phyloP scores from a whole-genome alignment of 805 yeast species.

The Candida sonorensis region DNA sequence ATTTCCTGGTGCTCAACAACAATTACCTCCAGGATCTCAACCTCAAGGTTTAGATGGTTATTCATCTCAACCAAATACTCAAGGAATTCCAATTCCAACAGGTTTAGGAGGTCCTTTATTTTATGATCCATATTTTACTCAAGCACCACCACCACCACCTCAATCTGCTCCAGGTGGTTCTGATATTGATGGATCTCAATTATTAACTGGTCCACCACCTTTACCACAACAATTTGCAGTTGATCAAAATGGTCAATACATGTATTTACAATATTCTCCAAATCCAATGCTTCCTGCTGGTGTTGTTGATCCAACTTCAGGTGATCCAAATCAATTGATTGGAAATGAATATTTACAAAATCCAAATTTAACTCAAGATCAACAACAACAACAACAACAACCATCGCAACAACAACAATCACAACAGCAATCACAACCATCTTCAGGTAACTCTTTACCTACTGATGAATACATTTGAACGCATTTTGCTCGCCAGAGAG shows the following conservation, averaged over 20 bases:
- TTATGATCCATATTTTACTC: conserved; percentile 27
- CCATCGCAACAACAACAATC: too few species aligned
- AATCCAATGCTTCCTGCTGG: conserved; percentile 10
- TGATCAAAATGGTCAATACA: conserved; percentile 24
- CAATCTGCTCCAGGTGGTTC: conserved; percentile 8
- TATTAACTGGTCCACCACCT: conserved; percentile 6
- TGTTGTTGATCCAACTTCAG: conserved; percentile 1
- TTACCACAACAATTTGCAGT: conserved; percentile 18
- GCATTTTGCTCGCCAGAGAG: too few species aligned
- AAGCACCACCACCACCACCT: conserved; percentile 13
- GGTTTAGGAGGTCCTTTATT: conserved; percentile 26
- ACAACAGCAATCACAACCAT: too few species aligned
- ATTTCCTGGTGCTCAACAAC: conserved; percentile 14
- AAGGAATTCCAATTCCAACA: conserved; percentile 19
- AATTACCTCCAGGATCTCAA: conserved; percentile 9
- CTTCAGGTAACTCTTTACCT: too few species aligned
- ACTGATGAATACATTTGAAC: too few species aligned
- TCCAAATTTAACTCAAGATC: too few species aligned
- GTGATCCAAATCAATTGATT: too few species aligned
- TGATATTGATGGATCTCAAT: conserved; percentile 3
- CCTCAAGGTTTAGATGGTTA: conserved; percentile 12
- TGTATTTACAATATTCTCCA: conserved; percentile 22
- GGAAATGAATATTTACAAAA: too few species aligned
- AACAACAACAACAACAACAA: too few species aligned
- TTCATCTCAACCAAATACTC: conserved; percentile 13